Conservation (phyloP, 2,329 filamentous ascomycete genomes). For the Neofusicoccum sp. region DNA sequence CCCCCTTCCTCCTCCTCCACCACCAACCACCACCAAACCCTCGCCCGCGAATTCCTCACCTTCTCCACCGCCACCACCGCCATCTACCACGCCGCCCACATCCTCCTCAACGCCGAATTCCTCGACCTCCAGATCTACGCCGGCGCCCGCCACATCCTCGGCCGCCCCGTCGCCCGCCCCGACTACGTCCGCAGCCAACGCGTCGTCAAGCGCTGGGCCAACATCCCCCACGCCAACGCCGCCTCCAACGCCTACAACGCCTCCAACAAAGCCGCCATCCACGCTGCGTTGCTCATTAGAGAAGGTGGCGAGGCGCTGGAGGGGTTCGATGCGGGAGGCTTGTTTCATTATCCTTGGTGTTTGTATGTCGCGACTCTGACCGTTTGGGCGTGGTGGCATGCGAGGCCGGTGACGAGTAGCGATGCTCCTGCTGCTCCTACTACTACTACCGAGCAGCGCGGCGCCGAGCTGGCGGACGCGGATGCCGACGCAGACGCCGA, state of each 20-base stretch:
- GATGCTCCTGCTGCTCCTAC: too few species aligned
- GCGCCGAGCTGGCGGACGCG: not conserved
- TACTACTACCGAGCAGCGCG: too few species aligned
- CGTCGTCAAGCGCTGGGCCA: conserved; percentile 53
- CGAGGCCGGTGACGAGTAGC: conserved; percentile 24
- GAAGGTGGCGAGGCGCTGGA: conserved; percentile 51
- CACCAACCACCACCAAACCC: conserved; percentile 8
- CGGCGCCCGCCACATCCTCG: conserved; percentile 59
- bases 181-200: conserved; percentile 54
- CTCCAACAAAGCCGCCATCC: conserved; percentile 50
- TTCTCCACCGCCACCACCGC: conserved; percentile 53
- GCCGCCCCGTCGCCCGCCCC: conserved; percentile 50
- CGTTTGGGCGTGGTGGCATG: conserved; percentile 58
- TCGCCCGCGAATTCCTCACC: conserved; percentile 43
- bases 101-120: conserved; percentile 58
- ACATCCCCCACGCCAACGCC: conserved; percentile 24
- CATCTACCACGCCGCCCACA: conserved; percentile 58
- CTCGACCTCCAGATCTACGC: conserved; percentile 63
- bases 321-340: conserved; percentile 52
- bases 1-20: conserved; percentile 24
- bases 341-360: conserved; percentile 63
- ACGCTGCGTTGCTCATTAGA: conserved; percentile 54
- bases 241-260: not conserved
- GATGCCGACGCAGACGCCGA: not conserved
- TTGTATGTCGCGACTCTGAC: conserved; percentile 59